Evolutionary conservation across 2,329 filamentous ascomycete species (phyloP), one percentile per base, ranked within the genome.

Genomic region (Exophiala alcalophila): DNA sequence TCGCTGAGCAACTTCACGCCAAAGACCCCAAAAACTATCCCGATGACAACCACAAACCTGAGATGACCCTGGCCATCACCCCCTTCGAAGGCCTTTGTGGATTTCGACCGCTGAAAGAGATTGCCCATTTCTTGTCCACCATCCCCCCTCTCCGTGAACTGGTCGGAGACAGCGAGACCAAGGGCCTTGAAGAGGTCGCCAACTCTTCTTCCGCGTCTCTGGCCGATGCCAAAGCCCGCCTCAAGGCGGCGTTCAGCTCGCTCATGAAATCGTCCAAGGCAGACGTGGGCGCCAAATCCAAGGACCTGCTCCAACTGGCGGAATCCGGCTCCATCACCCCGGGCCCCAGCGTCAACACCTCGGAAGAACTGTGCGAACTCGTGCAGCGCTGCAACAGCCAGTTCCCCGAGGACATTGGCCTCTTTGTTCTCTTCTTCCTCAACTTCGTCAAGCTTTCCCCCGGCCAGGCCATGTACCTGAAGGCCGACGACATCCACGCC

Each of bases 21-120:
- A 81, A 77, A 51, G 91, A 98, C 61, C 78, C 89, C 34, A 87
- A 87, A 68, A 94, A 98, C 72, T 98, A 98, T 63, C 92, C 91
- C 44, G 89, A 98, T 73, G 91, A 97, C 72, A 98, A 98, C 71
- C 92, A 98, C 75, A 98, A 98, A 71, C 92, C 92, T 23, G 92
- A 98, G 69, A 98, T 98, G 92, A 90, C 92, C 50, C 95, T 98
- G 65, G 92, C 92, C 50, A 84, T 98, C 59, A 97, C 92, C 1
- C 84, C 88, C 0, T 98, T 98, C 55, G 91, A 97, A 63, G 92
- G 92, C 1, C 78, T 98, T 23, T 98, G 92, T 59, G 92, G 92
- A 23, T 98, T 98, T 73, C 80, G 92, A 7, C 92, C 92, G 0
- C 72, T 96, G 15, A 73, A 70, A 4, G 90, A 98, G 67, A 92